Percentiles rank a stretch among this genome's conserved stretches.
Evolutionary conservation across 192 early-diverging fungal species (phyloP).

Genomic region (Podila epigama): DNA sequence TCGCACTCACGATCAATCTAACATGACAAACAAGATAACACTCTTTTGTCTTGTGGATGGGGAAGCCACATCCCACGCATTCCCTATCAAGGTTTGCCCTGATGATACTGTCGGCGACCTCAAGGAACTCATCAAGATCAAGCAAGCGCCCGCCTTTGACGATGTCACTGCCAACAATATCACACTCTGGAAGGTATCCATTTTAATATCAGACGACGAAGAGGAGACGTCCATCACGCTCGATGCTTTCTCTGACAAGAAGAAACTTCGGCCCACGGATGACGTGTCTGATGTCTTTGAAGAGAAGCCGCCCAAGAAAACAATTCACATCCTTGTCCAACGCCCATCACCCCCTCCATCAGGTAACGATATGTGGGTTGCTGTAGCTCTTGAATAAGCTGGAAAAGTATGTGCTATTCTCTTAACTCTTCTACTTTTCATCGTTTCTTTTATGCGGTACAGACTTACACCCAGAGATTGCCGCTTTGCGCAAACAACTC

Average conservation of each 20-base stretch:
- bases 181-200: slow-evolving; percentile 9
- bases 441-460: not conserved
- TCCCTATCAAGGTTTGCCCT: slow-evolving; percentile 1
- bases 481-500: slow-evolving; percentile 12
- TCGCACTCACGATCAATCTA: too few relatives aligned
- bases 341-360: not conserved
- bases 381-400: not conserved
- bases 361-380: not conserved
- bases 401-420: not conserved
- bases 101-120: not conserved
- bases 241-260: not conserved
- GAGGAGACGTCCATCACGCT: not conserved
- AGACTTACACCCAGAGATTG: not conserved
- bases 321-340: not conserved
- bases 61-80: not conserved
- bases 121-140: slow-evolving; percentile 6
- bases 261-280: not conserved
- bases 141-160: not conserved
- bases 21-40: too few relatives aligned
- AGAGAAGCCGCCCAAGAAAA: not conserved
- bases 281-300: not conserved
- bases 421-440: not conserved
- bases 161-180: not conserved
- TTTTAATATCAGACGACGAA: not conserved
- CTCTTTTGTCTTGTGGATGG: slow-evolving; percentile 17